Evolutionary conservation across 257 asterid genomes (phyloP).

Genomic region (Lantana camara): DNA sequence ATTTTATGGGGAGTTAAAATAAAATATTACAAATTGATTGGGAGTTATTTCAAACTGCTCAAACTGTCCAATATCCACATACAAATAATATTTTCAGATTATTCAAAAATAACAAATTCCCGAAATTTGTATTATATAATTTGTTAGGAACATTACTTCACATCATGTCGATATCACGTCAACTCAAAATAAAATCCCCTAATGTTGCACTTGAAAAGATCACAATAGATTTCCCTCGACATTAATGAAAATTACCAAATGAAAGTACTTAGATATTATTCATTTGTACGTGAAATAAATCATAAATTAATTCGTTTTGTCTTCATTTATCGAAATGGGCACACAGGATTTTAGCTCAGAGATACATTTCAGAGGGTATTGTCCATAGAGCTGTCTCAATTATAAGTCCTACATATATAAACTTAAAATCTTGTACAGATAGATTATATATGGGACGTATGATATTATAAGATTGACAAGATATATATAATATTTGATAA

Average conservation of each 20-base stretch:
- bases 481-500: too few relatives aligned
- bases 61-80: too few relatives aligned
- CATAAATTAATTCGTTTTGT: not conserved
- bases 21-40: too few relatives aligned
- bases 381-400: not conserved
- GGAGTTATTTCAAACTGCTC: too few relatives aligned
- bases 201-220: not conserved
- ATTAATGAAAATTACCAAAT: not conserved
- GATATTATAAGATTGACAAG: slow-evolving; percentile 9
- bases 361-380: slow-evolving; percentile 4
- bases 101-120: too few relatives aligned
- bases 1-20: too few relatives aligned
- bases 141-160: too few relatives aligned
- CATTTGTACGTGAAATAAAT: not conserved
- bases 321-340: slow-evolving; percentile 8
- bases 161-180: too few relatives aligned
- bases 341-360: slow-evolving; percentile 11
- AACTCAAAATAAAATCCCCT: too few relatives aligned
- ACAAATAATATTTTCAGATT: too few relatives aligned
- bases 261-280: not conserved
- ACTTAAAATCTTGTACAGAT: not conserved
- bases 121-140: too few relatives aligned
- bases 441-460: not conserved
- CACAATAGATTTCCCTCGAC: not conserved
- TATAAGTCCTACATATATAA: not conserved